These are phyloP conservation scores for Amanita subjunquillea DNA, from an alignment of 768 basidiomycete species.

Conservation along the genomic window DNA sequence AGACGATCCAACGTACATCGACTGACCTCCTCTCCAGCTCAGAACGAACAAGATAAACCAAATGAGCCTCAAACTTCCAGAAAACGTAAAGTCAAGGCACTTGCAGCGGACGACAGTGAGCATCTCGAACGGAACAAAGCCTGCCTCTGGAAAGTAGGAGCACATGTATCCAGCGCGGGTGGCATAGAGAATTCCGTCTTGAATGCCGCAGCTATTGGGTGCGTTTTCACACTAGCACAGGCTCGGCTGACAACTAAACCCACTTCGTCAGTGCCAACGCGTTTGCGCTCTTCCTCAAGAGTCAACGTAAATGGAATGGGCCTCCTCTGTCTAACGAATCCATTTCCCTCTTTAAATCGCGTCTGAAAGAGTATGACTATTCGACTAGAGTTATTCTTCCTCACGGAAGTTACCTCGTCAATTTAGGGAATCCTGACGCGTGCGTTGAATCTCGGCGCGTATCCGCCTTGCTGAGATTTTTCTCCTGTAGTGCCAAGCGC, in stretches of 20 bases:
- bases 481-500: conserved; percentile 42
- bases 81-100: conserved; percentile 10
- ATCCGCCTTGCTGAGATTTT: neutral
- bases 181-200: conserved; percentile 66
- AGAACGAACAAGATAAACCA: neutral
- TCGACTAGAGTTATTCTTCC: conserved; percentile 55
- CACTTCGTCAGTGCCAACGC: conserved; percentile 56
- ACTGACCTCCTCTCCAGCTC: neutral
- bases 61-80: neutral
- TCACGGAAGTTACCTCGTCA: conserved; percentile 81
- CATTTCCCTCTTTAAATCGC: conserved; percentile 46
- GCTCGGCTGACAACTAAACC: neutral
- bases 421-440: conserved; percentile 73
- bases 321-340: conserved; percentile 43
- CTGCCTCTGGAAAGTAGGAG: conserved; percentile 63
- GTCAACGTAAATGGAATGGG: conserved; percentile 73
- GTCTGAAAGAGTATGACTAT: conserved; percentile 55
- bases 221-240: conserved; percentile 7
- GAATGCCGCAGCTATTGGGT: conserved; percentile 69
- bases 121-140: conserved; percentile 20
- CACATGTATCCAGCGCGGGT: conserved; percentile 75
- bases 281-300: conserved; percentile 79
- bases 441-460: conserved; percentile 22
- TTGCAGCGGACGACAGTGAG: conserved; percentile 8
- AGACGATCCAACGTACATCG: neutral